Conservation (phyloP, 805 yeast genomes). For the Saccharomycopsis schoenii region DNA sequence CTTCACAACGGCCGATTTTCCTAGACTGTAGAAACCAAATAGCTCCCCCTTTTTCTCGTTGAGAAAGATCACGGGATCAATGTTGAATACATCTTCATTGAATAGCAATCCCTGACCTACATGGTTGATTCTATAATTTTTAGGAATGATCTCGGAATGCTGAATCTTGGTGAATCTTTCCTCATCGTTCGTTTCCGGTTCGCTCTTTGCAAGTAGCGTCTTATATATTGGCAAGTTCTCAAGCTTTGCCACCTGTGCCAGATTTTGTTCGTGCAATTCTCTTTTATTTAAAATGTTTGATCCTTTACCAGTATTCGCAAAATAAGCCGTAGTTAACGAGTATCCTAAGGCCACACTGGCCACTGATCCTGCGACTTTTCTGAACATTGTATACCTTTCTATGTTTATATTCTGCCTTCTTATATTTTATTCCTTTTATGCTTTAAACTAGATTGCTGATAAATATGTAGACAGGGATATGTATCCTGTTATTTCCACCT, state of each 20-base stretch:
- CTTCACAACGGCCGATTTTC: constrained; percentile 24
- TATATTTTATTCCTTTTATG: background rate
- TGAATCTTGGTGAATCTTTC: background rate
- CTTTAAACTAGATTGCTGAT: too few species aligned
- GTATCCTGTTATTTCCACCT: background rate
- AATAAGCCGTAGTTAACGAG: background rate
- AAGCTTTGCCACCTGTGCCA: background rate
- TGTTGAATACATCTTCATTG: constrained; percentile 57
- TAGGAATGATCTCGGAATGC: constrained; percentile 42
- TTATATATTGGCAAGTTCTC: background rate
- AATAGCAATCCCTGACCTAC: constrained; percentile 64
- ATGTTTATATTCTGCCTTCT: background rate
- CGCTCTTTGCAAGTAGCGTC: background rate
- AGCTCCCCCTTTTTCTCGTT: constrained; percentile 43
- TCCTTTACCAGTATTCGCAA: background rate
- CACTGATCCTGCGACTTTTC: background rate
- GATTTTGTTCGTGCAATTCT: background rate
- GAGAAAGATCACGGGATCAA: constrained; percentile 64
- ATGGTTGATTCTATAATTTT: constrained; percentile 49
- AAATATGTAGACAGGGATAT: background rate
- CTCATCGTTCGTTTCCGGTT: background rate
- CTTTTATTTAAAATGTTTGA: background rate
- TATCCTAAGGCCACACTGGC: background rate
- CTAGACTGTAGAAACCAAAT: constrained; percentile 62
- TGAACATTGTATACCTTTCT: background rate